phyloP scores from a whole-genome alignment of 495 filamentous ascomycete species.

The Penicillium fimorum region DNA sequence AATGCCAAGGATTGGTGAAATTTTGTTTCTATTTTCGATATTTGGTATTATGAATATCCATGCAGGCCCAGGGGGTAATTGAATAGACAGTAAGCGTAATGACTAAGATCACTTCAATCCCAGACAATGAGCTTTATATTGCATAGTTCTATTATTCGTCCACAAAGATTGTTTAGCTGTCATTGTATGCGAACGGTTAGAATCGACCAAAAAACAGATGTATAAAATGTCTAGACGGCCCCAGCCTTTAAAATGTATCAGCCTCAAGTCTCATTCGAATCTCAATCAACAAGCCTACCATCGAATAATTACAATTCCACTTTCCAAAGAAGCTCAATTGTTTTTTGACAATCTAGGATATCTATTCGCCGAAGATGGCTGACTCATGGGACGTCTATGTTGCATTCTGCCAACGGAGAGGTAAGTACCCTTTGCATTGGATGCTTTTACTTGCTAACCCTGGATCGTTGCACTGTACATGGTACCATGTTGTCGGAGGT shows the following conservation, averaged over 20 bases:
- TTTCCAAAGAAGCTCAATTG: too few relatives aligned
- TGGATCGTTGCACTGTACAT: neutral
- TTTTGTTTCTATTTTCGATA: neutral
- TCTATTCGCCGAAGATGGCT: neutral
- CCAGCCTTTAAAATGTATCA: too few relatives aligned
- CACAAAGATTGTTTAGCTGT: neutral
- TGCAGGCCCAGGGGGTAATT: neutral
- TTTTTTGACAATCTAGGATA: too few relatives aligned
- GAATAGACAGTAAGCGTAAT: neutral
- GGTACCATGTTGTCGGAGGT: constrained; percentile 8
- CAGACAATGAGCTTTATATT: neutral
- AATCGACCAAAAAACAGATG: neutral
- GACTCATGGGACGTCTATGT: neutral
- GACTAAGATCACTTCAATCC: neutral
- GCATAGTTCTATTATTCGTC: neutral
- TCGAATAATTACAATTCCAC: too few relatives aligned
- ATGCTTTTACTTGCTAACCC: neutral
- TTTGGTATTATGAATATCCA: neutral
- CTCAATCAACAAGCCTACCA: too few relatives aligned
- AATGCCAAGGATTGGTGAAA: neutral
- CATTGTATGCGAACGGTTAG: neutral
- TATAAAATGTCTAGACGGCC: too few relatives aligned
- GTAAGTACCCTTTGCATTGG: constrained; percentile 1
- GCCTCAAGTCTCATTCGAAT: too few relatives aligned
- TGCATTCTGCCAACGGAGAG: neutral